Evolutionary conservation across 2,329 filamentous ascomycete species (phyloP), one percentile per base, ranked within the genome.

Genomic region (Cryphonectria parasitica): DNA sequence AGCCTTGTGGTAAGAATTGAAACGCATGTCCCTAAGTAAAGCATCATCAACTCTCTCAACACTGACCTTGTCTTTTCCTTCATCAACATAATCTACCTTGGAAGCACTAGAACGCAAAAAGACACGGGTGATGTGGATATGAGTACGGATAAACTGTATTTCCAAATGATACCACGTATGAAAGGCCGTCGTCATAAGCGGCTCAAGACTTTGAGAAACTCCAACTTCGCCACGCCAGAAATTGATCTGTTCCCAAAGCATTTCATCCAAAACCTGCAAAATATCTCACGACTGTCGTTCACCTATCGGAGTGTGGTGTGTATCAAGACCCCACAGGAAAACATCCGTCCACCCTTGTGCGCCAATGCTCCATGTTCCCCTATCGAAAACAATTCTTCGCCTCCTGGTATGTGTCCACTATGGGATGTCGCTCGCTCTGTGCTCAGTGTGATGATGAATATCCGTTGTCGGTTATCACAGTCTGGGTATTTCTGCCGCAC

Each of bases 141-240:
- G 31, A 36, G 34, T 62, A 49, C 66, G 34, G 36, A 58, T 45
- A 61, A 62, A 54, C 19, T 43, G 17, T 56, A 34, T 45, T 61
- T 70, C 54, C 54, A 17, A 65, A 60, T 49, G 11, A 43, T 61
- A n/a, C 36, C 68, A 52, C 60, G 43, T 34, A 25, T 67, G 39
- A 7, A 8, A 58, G 25, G 31, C 52, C 56, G 22, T 67, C 64
- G 22, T 67, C 64, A 58, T 43, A 43, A 34, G 43, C 41, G 66
- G 49, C 28, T n/a, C 13, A 62, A 49, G 22, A 43, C 39, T 34
- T 41, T 61, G 17, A n/a, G 58, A 43, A 43, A 69, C 64, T 64
- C 70, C 70, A 62, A 36, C 64, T 70, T 70, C 70, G 68, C 70
- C 68, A 65, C 67, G 68, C 70, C 62, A 39, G 36, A 60, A 25